These are phyloP conservation scores for Rosa multiflora DNA, from an alignment of 306 rosid species.

Conservation along the genomic window DNA sequence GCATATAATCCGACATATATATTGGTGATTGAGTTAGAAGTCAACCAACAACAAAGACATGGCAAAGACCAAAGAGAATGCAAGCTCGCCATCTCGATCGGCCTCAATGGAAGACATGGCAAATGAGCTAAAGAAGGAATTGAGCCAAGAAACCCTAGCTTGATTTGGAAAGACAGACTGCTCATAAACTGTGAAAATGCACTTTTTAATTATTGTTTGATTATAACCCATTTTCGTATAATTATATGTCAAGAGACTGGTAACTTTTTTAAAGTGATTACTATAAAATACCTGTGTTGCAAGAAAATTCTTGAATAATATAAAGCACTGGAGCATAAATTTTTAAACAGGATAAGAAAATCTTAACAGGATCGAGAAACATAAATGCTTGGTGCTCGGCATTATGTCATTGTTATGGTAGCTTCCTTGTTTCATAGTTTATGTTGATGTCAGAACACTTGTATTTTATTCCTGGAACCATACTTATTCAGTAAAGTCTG, in stretches of 20 bases:
- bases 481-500: conserved; percentile 8
- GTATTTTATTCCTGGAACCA: conserved; percentile 44
- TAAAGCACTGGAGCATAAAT: conserved; percentile 5
- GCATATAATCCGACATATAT: no score
- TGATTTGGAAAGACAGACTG: neutral
- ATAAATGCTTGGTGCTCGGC: conserved; percentile 33
- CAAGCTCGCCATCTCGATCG: no score
- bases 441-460: conserved; percentile 29
- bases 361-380: conserved; percentile 12
- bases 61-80: no score
- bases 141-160: conserved; percentile 1
- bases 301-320: neutral
- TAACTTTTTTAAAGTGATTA: neutral
- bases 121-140: neutral
- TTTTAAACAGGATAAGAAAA: conserved; percentile 3
- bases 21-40: no score
- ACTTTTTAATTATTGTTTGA: neutral
- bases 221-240: neutral
- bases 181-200: neutral
- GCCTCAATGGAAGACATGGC: neutral
- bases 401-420: conserved; percentile 29
- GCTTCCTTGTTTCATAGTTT: conserved; percentile 34
- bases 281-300: neutral
- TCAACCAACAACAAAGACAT: no score
- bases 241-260: neutral